Base-by-base conservation (phyloP, 2,329 filamentous ascomycete genomes). In the Fonsecaea monophora region DNA sequence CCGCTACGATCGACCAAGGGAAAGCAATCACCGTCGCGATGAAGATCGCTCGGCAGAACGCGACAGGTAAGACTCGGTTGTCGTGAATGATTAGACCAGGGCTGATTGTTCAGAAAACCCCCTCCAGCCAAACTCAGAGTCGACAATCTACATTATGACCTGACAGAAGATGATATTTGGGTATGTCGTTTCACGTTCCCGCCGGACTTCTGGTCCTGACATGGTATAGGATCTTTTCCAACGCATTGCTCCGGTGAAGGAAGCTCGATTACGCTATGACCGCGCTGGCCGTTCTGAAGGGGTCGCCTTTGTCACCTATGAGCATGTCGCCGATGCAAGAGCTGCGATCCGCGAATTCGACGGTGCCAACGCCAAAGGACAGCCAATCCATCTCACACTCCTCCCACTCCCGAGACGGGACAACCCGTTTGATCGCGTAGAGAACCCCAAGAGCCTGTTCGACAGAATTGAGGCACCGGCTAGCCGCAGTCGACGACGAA, bases 91-190 rank as follows among this genome's bases (percentile, higher is more conserved):
- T 53, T 37, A 30, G n/a, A 18, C 30, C 9, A 45, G 25, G 35
- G 35, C 79, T 75, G 62, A 75, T 71, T 45, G 75, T 21, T 2
- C 71, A 87, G 87, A 74, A 83, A 86, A 40, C 75, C 81, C 35
- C 80, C 81, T 64, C 88, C 89, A 72, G 84, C 89, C 54, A 94
- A 92, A 79, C 79, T 97, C 71, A 89, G 90, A 71, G 90, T 97
- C 68, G 92, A 96, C 68, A 97, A 97, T 77, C 82, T 97, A 65
- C 94, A 97, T 78, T 97, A 96, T 78, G 94, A 97, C 68, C 85
- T 97, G 69, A 94, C 90, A 12, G 88, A 94, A 78, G 89, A 90
- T 42, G 94, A 97, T 75, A 84, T 97, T 62, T 86, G 91, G 74
- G 92, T 96, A 82, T 61, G 80, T 53, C 37, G 35, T 40, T 42